Base-by-base conservation (phyloP, 331 rosid genomes). In the Phaseolus coccineus region DNA sequence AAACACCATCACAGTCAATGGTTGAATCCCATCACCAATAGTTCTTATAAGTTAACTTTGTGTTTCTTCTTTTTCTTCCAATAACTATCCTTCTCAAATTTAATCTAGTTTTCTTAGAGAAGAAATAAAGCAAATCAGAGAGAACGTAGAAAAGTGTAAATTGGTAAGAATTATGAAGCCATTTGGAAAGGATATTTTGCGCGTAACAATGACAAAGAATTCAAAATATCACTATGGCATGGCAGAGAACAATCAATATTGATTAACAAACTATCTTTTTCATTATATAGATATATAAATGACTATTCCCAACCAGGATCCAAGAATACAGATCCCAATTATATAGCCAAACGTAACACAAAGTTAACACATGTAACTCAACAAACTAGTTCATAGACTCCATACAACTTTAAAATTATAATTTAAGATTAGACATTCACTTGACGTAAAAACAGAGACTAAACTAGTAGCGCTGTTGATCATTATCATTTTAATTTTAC, bases 1-100 rank as follows among this genome's bases (percentile, higher is more conserved):
- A 39, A 16, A 19, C 77, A 52, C 16, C 51, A 33, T 12, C 47
- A 40, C 42, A 71, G 3, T 35, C 22, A 52, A 52, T 33, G 73
- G 59, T 28, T 25, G 42, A 69, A 70, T 47, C 15, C 25, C 58
- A 14, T 46, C 58, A 69, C 55, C 9, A 46, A 11, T 46, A 44
- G 3, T 46, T 25, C 56, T 25, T 27, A 1, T 48, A 7, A 48
- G 59, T 47, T 11, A 14, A 46, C 1, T 69, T 27, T 67, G 53
- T 69, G 74, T 28, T 48, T 30, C 59, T 70, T 48, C 44, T 70
- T 28, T 25, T 70, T 52, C 37, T 24, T 28, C 53, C 33, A 53
- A 35, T 11, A 35, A 53, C 2, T 19, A 13, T 55, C 66, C 15
- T 10, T 52, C 25, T 2, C 6, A 24, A 73, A 37, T 11, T 73